Evolutionary conservation across 2,329 filamentous ascomycete genomes (phyloP).

Genomic region (Neofusicoccum cordaticola): DNA sequence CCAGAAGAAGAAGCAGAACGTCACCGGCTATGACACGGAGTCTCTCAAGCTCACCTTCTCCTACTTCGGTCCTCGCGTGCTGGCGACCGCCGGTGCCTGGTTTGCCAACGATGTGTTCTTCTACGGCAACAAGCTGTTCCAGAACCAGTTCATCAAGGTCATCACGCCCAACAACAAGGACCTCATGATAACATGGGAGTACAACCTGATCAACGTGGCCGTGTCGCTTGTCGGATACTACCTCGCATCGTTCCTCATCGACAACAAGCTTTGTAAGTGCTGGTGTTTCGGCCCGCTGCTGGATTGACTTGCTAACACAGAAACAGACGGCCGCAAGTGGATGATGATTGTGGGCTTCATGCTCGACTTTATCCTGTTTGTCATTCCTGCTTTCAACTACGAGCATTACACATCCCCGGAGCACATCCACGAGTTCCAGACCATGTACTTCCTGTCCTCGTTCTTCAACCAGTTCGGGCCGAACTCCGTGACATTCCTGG

Average conservation of each 20-base stretch:
- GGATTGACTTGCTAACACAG: not conserved
- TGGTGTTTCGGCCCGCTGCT: not conserved
- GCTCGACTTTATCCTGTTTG: conserved; percentile 89
- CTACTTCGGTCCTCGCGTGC: conserved; percentile 80
- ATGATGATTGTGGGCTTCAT: conserved; percentile 96
- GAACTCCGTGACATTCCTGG: conserved; percentile 94
- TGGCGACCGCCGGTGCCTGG: conserved; percentile 87
- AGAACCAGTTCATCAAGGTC: conserved; percentile 82
- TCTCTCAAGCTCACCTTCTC: conserved; percentile 75
- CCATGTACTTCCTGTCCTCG: conserved; percentile 96
- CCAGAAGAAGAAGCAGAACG: conserved; percentile 80
- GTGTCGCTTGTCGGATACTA: conserved; percentile 90
- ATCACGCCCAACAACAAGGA: conserved; percentile 66
- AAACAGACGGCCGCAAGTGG: conserved; percentile 73
- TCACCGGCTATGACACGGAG: conserved; percentile 88
- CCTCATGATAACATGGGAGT: conserved; percentile 84
- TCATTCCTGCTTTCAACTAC: conserved; percentile 86
- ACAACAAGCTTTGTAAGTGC: conserved; percentile 75
- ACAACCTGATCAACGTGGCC: conserved; percentile 87
- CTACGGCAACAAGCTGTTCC: conserved; percentile 98
- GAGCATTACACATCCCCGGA: conserved; percentile 71
- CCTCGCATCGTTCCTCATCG: conserved; percentile 80
- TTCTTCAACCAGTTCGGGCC: conserved; percentile 99
- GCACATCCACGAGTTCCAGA: conserved; percentile 85
- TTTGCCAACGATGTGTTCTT: conserved; percentile 98